A percentile compares a stretch with the other conserved stretches of the same genome.
These are phyloP conservation scores for Dictyostelium intermedium DNA, from an alignment of 78 protist genomes.

Conservation along the genomic window DNA sequence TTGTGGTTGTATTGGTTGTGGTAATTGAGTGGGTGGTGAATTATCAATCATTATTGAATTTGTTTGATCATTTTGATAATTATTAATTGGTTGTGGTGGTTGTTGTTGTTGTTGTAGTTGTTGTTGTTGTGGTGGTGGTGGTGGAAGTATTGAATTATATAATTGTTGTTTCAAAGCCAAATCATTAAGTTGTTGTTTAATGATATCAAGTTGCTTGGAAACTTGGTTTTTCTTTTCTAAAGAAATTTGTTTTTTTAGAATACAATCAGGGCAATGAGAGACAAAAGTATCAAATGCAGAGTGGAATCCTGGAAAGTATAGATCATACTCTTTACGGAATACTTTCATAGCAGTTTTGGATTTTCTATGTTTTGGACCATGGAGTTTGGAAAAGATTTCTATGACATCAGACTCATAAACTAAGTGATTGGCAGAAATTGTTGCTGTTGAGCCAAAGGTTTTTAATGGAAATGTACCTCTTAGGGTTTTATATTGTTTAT, in stretches of 20 bases:
- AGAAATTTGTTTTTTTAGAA: neutral
- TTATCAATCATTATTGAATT: neutral
- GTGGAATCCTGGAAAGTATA: neutral
- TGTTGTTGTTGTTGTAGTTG: neutral
- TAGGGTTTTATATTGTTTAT: neutral
- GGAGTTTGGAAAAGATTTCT: neutral
- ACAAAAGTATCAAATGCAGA: neutral
- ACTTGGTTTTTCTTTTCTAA: neutral
- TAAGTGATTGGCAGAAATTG: neutral
- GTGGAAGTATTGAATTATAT: too few species aligned
- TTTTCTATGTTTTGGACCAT: neutral
- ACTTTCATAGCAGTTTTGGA: neutral
- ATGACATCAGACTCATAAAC: neutral
- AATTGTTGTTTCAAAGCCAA: neutral
- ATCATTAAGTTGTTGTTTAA: neutral
- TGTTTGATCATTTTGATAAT: neutral
- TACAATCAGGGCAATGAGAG: neutral
- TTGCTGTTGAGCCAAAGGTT: neutral
- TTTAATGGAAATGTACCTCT: neutral
- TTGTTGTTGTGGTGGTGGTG: neutral
- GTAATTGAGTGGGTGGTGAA: neutral
- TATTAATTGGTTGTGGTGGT: too few species aligned
- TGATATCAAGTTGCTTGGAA: neutral
- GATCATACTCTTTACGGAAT: neutral
- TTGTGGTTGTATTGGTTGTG: neutral